A percentile compares a stretch with the other conserved stretches of the same genome.
Evolutionary conservation across 257 asterid genomes (phyloP).

Genomic region (Plantago ovata): DNA sequence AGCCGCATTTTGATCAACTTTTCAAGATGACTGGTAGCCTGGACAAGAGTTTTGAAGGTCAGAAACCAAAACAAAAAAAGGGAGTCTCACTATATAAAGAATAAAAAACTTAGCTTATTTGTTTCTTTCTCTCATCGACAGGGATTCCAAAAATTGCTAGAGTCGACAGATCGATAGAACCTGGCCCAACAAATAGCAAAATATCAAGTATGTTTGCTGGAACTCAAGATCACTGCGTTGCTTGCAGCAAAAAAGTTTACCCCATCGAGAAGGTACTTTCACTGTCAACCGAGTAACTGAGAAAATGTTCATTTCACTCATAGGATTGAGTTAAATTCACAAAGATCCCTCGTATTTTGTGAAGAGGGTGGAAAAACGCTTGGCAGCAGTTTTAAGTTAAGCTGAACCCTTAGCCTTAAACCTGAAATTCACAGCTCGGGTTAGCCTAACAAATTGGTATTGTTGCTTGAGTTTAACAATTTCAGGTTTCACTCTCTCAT

Average conservation of each 20-base stretch:
- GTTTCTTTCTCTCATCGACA: conserved; percentile 11
- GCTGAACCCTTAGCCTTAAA: too few relatives aligned
- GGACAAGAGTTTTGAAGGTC: conserved; percentile 83
- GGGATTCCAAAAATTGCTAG: conserved; percentile 59
- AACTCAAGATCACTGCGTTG: conserved; percentile 72
- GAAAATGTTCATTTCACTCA: too few relatives aligned
- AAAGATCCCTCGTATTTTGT: too few relatives aligned
- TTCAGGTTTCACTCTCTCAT: too few relatives aligned
- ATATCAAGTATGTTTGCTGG: conserved; percentile 64
- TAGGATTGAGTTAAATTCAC: too few relatives aligned
- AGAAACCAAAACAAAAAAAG: neutral
- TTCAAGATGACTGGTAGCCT: conserved; percentile 89
- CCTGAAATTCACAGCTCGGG: too few relatives aligned
- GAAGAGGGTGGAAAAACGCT: too few relatives aligned
- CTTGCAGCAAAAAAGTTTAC: conserved; percentile 70
- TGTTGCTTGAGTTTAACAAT: too few relatives aligned
- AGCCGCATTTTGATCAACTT: conserved; percentile 80
- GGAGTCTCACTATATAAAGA: neutral
- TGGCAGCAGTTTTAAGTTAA: too few relatives aligned
- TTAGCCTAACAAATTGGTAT: too few relatives aligned
- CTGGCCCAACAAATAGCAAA: conserved; percentile 39
- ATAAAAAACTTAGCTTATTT: conserved; percentile 11
- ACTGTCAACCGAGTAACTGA: neutral
- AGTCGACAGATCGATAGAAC: conserved; percentile 45
- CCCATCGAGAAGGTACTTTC: conserved; percentile 69